Percentiles rank a stretch among this genome's conserved stretches.
Evolutionary conservation across 2,329 filamentous ascomycete genomes (phyloP).

Genomic region (Verticillium alfalfae): DNA sequence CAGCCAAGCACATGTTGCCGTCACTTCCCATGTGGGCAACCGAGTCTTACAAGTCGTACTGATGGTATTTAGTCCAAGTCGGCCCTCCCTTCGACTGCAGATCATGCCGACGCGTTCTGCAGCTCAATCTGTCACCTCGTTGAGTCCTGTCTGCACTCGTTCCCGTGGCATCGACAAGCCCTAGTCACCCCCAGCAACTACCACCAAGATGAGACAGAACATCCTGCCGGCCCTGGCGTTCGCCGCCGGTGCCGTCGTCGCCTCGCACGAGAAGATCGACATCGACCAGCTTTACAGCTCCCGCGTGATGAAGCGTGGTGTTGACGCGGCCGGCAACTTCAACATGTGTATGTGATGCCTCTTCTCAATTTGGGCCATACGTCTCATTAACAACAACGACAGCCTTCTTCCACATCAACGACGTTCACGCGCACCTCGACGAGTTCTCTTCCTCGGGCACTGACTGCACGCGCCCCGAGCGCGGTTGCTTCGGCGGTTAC

Average conservation of each 20-base stretch:
- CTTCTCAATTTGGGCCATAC: background rate
- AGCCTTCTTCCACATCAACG: constrained; percentile 65
- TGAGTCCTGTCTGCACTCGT: background rate
- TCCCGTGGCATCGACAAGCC: background rate
- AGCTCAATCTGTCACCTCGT: background rate
- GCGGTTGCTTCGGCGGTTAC: constrained; percentile 60
- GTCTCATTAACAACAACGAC: background rate
- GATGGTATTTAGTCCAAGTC: background rate
- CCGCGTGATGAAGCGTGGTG: constrained; percentile 41
- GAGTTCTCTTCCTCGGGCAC: constrained; percentile 56
- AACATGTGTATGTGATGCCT: constrained; percentile 37
- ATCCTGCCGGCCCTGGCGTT: constrained; percentile 9
- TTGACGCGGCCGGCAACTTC: constrained; percentile 43
- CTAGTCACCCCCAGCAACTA: background rate
- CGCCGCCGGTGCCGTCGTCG: constrained; percentile 19
- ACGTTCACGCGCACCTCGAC: constrained; percentile 63
- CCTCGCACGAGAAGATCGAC: constrained; percentile 20
- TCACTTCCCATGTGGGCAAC: background rate
- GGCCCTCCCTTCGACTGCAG: background rate
- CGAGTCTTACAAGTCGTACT: background rate
- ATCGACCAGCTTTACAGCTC: constrained; percentile 45
- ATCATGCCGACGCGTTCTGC: background rate
- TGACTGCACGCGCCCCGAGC: constrained; percentile 50
- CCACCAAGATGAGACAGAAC: constrained; percentile 1
- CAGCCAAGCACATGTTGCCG: background rate